Percentiles rank a stretch among this genome's conserved stretches.
phyloP scores from a whole-genome alignment of 2,329 filamentous ascomycete genomes.

The Camptophora hylomeconis region DNA sequence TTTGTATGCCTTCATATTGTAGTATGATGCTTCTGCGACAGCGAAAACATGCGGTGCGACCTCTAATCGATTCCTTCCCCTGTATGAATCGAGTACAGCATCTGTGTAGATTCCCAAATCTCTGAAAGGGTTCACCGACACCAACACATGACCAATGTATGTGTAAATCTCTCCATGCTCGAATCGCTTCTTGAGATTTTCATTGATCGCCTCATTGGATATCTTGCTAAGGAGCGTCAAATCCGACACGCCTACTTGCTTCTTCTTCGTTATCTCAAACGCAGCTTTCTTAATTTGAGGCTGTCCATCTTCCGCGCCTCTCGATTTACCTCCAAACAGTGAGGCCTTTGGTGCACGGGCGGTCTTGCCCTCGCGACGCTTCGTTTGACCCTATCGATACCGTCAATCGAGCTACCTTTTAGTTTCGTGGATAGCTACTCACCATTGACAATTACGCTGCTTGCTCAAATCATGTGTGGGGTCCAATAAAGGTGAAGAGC shows the following conservation, averaged over 20 bases:
- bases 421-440: too few species aligned
- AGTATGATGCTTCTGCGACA: constrained; percentile 90
- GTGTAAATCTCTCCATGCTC: constrained; percentile 98
- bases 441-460: too few species aligned
- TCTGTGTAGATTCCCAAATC: constrained; percentile 98
- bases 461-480: too few species aligned
- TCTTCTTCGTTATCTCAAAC: constrained; percentile 95
- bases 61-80: constrained; percentile 92
- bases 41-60: constrained; percentile 91
- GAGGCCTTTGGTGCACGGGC: constrained; percentile 16
- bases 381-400: constrained; percentile 18
- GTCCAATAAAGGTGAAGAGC: too few species aligned
- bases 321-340: constrained; percentile 15
- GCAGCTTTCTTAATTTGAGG: constrained; percentile 85
- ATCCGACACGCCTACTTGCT: constrained; percentile 97
- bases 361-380: constrained; percentile 19
- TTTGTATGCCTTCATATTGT: constrained; percentile 99
- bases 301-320: constrained; percentile 30
- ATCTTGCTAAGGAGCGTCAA: constrained; percentile 96
- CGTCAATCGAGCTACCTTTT: neutral
- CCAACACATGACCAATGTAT: constrained; percentile 98
- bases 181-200: constrained; percentile 96
- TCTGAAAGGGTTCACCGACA: constrained; percentile 95
- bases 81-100: constrained; percentile 80
- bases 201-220: constrained; percentile 98